A percentile compares a stretch with the other conserved stretches of the same genome.
Conservation (phyloP, 805 yeast species). For the Wickerhamia fluorescens region DNA sequence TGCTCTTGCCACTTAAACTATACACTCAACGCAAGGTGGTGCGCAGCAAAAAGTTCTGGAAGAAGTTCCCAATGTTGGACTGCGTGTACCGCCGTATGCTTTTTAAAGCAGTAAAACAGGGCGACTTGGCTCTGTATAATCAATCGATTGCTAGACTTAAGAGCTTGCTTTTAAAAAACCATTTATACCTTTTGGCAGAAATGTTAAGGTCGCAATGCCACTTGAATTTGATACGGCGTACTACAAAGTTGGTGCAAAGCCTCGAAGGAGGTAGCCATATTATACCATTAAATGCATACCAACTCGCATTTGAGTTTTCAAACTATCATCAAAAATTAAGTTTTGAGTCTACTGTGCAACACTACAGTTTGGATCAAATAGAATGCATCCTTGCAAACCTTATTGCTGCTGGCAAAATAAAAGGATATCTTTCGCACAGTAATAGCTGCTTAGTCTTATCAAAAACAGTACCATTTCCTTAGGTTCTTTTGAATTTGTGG, state of each 20-base stretch:
- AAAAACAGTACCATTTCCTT: constrained; percentile 68
- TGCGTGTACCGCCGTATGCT: constrained; percentile 39
- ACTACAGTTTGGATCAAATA: constrained; percentile 38
- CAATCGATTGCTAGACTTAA: constrained; percentile 38
- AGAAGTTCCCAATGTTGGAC: constrained; percentile 33
- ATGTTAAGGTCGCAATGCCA: constrained; percentile 45
- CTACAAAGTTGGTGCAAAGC: constrained; percentile 14
- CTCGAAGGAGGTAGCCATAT: constrained; percentile 28
- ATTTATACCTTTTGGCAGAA: constrained; percentile 54
- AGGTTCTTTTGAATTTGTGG: too few species aligned
- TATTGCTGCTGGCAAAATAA: constrained; percentile 53
- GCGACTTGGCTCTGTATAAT: constrained; percentile 52
- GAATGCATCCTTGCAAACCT: constrained; percentile 67
- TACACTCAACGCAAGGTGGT: constrained; percentile 44
- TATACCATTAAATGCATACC: constrained; percentile 35
- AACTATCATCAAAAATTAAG: constrained; percentile 2
- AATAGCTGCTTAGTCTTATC: constrained; percentile 69
- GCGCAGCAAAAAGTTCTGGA: constrained; percentile 25
- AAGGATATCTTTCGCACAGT: constrained; percentile 78
- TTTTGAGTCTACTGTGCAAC: constrained; percentile 1
- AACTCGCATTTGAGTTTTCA: constrained; percentile 35
- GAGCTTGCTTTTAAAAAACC: constrained; percentile 45
- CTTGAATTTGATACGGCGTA: constrained; percentile 42
- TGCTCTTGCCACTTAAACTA: constrained; percentile 60
- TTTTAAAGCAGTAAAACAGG: constrained; percentile 42